Base-by-base conservation (phyloP, 2,329 filamentous ascomycete genomes). In the Aspergillus unguis region DNA sequence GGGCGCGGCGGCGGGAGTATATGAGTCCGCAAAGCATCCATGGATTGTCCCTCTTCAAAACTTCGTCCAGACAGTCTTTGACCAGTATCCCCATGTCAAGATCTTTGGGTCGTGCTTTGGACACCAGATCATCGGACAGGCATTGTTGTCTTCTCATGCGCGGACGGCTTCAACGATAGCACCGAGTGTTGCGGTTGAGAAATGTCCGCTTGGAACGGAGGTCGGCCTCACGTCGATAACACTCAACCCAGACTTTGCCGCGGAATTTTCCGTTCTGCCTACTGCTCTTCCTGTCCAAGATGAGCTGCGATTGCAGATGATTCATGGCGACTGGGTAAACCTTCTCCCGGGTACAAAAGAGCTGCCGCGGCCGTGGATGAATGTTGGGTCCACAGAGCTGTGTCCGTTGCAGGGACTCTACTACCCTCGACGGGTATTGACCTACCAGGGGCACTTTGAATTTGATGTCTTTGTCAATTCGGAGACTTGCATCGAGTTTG, bases 31-130 rank as follows among this genome's bases (percentile, higher is more conserved):
- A 23, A 48, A 60, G 2, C 55, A 64, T 2, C 61, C 64, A 0
- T 71, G 68, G 68, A 67, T 71, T 37, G 37, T 59, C 26, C 33
- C 58, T 1, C 46, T 71, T 1, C 57, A 63, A 40, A 44, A 50
- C 2, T 71, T 64, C 27, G 54, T 71, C 25, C 56, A 58, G 5
- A 61, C 42, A 0, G 62, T 70, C 0, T 69, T 63, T 48, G 46
- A 40, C 0, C 33, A 61, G 0, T 68, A 64, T 44, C 63, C 67
- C 2, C 37, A 63, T 25, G 66, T 71, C 3, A 65, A 63, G 11
- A 54, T 70, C 5, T 63, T 71, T 43, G 68, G 68, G 6, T 68
- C 67, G 2, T 71, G 68, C 48, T 71, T 69, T 55, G 68, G 66
- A 0, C 66, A 69, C 44, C 66, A 69, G 53, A 52, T 68, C 10